These are phyloP conservation scores for Serendipita indica DNA, from an alignment of 768 basidiomycete genomes.

Conservation along the genomic window DNA sequence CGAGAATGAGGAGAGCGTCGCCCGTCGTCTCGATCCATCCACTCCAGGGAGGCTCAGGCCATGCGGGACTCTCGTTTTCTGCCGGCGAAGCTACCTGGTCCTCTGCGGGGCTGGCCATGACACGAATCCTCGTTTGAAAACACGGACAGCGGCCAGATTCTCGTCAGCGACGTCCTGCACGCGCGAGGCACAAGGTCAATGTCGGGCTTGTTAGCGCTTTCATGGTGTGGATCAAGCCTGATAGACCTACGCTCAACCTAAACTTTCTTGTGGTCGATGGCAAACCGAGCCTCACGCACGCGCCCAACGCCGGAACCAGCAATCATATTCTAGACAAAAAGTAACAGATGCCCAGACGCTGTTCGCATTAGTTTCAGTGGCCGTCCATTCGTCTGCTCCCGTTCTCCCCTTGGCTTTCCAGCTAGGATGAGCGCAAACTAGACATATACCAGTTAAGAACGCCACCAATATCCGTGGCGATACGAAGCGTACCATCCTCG, in stretches of 20 bases:
- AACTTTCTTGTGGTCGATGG: neutral
- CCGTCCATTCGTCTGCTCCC: no score
- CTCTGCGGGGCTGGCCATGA: neutral
- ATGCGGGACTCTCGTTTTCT: neutral
- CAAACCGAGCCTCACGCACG: neutral
- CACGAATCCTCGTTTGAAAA: neutral
- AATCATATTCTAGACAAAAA: neutral
- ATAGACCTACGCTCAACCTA: neutral
- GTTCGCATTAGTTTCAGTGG: no score
- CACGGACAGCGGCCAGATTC: neutral
- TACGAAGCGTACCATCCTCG: no score
- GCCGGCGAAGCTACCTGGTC: neutral
- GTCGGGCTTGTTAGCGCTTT: neutral
- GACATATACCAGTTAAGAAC: no score
- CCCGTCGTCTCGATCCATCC: constrained; percentile 93
- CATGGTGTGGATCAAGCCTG: neutral
- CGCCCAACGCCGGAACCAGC: no score
- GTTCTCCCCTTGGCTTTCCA: no score
- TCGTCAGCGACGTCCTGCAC: neutral
- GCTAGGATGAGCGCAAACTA: no score
- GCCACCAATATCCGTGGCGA: no score
- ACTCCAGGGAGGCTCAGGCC: constrained; percentile 66
- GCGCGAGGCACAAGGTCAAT: neutral
- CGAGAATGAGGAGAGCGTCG: constrained; percentile 92
- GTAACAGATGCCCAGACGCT: neutral